Evolutionary conservation across 108 stramenopile genomes (phyloP).

Genomic region (Phaeodactylum tricornutum): DNA sequence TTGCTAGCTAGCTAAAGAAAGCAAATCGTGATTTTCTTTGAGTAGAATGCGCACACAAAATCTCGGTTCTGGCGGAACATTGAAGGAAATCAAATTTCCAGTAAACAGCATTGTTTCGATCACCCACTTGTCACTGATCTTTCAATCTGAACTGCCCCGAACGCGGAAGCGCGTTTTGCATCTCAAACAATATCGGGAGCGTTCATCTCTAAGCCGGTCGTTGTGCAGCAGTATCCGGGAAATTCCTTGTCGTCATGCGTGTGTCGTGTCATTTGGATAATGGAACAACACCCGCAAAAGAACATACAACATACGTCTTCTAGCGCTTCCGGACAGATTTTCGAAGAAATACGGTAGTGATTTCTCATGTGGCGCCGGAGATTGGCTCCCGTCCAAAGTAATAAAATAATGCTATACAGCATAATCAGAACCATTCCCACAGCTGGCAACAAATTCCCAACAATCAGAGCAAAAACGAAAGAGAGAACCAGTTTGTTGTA

Average conservation of each 20-base stretch:
- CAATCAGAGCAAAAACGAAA: conserved; percentile 13
- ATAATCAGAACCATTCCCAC: conserved; percentile 17
- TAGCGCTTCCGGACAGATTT: conserved; percentile 7
- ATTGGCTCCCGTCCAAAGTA: conserved; percentile 22
- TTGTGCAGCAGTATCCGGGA: conserved; percentile 51
- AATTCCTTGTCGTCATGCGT: conserved; percentile 67
- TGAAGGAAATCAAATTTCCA: too few relatives aligned
- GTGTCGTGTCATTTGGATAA: conserved; percentile 64
- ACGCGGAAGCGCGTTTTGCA: too few relatives aligned
- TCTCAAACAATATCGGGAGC: conserved; percentile 31
- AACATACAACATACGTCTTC: conserved; percentile 51
- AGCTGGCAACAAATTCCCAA: conserved; percentile 25
- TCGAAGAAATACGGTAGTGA: conserved; percentile 37
- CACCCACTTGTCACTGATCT: too few relatives aligned
- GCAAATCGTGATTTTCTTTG: too few relatives aligned
- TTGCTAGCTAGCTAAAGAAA: too few relatives aligned
- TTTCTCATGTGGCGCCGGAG: conserved; percentile 31
- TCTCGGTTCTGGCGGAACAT: too few relatives aligned
- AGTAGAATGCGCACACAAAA: too few relatives aligned
- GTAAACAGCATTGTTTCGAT: too few relatives aligned
- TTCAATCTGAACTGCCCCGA: too few relatives aligned
- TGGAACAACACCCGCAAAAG: conserved; percentile 51
- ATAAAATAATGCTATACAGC: conserved; percentile 12
- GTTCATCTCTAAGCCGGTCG: conserved; percentile 44
- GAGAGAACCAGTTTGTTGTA: conserved; percentile 31